Evolutionary conservation across 1,284 basidiomycete species (phyloP).

Genomic region (Ustilago xerochloae): DNA sequence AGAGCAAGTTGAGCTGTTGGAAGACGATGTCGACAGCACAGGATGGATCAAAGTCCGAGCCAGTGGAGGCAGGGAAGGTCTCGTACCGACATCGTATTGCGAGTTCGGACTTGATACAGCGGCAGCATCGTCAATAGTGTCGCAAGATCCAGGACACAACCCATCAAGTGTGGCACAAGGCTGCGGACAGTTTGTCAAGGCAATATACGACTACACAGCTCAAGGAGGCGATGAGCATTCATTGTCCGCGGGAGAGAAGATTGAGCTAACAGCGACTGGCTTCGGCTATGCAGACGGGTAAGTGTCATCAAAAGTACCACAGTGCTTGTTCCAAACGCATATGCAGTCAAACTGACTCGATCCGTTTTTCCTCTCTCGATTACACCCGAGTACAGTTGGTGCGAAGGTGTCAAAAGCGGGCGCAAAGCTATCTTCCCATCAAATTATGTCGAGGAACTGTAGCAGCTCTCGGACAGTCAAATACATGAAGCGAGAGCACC

Average conservation of each 20-base stretch:
- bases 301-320: constrained; percentile 9
- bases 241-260: constrained; percentile 33
- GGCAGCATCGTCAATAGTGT: not conserved
- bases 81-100: constrained; percentile 54
- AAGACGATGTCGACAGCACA: constrained; percentile 46
- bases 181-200: constrained; percentile 35
- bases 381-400: constrained; percentile 19
- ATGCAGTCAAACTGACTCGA: not conserved
- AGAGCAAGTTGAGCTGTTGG: constrained; percentile 45
- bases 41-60: constrained; percentile 54
- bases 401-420: constrained; percentile 43
- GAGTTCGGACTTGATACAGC: constrained; percentile 8
- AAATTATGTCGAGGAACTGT: constrained; percentile 41
- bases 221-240: constrained; percentile 47
- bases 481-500: not conserved
- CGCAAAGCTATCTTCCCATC: constrained; percentile 46
- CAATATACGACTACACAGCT: constrained; percentile 53
- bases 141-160: constrained; percentile 6
- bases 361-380: not conserved
- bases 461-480: not conserved
- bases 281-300: constrained; percentile 50
- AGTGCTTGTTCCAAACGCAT: not conserved
- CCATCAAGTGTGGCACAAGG: constrained; percentile 10
- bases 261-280: constrained; percentile 37
- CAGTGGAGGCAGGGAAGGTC: constrained; percentile 21